Base-by-base conservation (phyloP, 2,329 filamentous ascomycete genomes). In the Epichloe festucae region DNA sequence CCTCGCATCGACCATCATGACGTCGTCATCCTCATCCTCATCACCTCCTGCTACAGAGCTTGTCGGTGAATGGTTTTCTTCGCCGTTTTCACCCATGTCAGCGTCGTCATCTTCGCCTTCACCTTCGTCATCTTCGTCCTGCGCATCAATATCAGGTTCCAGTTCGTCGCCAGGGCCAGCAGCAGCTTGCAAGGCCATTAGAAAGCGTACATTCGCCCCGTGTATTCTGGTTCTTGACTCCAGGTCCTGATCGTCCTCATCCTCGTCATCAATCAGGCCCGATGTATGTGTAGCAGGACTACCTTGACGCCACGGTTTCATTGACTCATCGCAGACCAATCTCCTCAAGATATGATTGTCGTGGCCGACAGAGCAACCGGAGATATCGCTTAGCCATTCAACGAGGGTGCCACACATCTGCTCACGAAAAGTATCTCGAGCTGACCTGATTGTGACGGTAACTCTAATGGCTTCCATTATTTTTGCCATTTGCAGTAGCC, bases 351-450 rank as follows among this genome's bases (percentile, higher is more conserved):
- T 81, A 54, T 87, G 76, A 55, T 82, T 79, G 62, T 98, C 89
- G 35, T 81, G 74, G 1, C 88, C 89, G 46, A 95, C 86, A 50
- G 82, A 85, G 67, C 90, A 96, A 34, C 89, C 89, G 7, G 89
- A 81, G 60, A 98, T 94, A 66, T 98, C 94, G 49, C 84, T 79
- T 19, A 98, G 77, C 94, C 94, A 98, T 60, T 96, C 90, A 50
- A 98, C 85, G 55, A 98, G 91, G 15, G 89, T 89, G n/a, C 87
- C 89, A 60, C 90, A 96, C 94, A 98, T 98, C 65, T 97, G 87
- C 65, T 98, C 93, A 53, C 93, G 80, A 70, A 97, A 98, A 0
- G 89, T 97, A 68, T 98, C 93, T 59, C 94, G 80, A 5, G 93
- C 82, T 10, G 91, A 95, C 44, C 93, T 82, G 55, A 98, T 89